Evolutionary conservation across 768 basidiomycete genomes (phyloP).

Genomic region (Hypholoma fasciculare): DNA sequence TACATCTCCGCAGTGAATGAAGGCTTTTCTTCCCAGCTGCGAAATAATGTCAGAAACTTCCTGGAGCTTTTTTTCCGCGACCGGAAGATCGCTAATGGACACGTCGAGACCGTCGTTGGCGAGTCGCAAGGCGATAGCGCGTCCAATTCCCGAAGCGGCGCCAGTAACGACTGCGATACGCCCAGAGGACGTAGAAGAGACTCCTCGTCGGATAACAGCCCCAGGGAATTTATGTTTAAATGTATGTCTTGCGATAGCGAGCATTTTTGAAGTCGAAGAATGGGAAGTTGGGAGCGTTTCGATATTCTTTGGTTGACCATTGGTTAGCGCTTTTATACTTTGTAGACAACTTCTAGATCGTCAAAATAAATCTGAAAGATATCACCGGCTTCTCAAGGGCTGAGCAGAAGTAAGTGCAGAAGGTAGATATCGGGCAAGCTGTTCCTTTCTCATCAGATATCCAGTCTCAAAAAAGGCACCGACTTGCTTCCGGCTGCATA

Average conservation of each 20-base stretch:
- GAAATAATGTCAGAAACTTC: constrained; percentile 26
- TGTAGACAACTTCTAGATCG: too few relatives aligned
- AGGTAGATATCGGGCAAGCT: too few relatives aligned
- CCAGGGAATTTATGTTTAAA: background rate
- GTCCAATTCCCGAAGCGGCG: constrained; percentile 44
- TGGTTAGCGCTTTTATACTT: background rate
- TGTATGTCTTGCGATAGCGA: background rate
- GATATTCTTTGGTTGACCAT: background rate
- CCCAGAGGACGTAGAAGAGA: background rate
- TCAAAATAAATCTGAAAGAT: too few relatives aligned
- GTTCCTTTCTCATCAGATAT: too few relatives aligned
- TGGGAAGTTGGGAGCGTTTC: too few relatives aligned
- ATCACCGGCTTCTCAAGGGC: too few relatives aligned
- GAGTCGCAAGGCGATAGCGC: constrained; percentile 45
- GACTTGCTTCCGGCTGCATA: too few relatives aligned
- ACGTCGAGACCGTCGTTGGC: constrained; percentile 49
- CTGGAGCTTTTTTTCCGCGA: constrained; percentile 25
- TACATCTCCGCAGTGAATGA: constrained; percentile 34
- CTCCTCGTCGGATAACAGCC: background rate
- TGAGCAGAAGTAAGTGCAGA: too few relatives aligned
- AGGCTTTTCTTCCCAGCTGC: constrained; percentile 22
- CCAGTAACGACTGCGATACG: constrained; percentile 32
- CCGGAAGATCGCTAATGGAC: constrained; percentile 41
- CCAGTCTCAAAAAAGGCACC: too few relatives aligned
- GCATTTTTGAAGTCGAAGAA: background rate